Percentiles rank a stretch among this genome's conserved stretches.
phyloP scores from a whole-genome alignment of 2,329 filamentous ascomycete species.

The Aureobasidium uvarum region DNA sequence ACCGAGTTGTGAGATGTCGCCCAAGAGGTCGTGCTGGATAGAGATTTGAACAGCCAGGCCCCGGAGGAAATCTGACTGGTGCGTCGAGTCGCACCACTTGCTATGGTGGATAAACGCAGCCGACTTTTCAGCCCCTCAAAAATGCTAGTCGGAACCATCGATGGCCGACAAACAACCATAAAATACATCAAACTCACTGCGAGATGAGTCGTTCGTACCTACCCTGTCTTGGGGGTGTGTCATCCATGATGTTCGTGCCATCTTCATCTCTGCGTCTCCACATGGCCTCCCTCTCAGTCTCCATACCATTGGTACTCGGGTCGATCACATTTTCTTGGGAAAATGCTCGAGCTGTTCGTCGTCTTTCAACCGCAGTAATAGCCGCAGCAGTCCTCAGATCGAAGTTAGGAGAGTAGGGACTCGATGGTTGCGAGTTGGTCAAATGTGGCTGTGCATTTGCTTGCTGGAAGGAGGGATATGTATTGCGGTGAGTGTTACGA shows the following conservation, averaged over 20 bases:
- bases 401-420: conserved; percentile 15
- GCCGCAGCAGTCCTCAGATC: conserved; percentile 17
- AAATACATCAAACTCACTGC: not conserved
- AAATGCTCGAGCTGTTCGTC: not conserved
- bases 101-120: no score
- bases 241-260: conserved; percentile 26
- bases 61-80: no score
- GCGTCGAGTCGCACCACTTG: no score
- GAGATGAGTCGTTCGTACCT: conserved; percentile 35
- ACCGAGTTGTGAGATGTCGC: not conserved
- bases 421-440: not conserved
- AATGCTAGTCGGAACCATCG: no score
- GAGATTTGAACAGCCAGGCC: no score
- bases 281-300: conserved; percentile 33
- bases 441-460: not conserved
- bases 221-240: conserved; percentile 37
- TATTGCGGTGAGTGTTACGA: conserved; percentile 27
- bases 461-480: conserved; percentile 26
- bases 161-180: no score
- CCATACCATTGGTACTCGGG: conserved; percentile 28
- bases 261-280: conserved; percentile 29
- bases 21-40: no score
- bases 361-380: conserved; percentile 6
- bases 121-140: no score
- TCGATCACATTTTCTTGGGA: conserved; percentile 35